A percentile compares a stretch with the other conserved stretches of the same genome.
These are phyloP conservation scores for Cyberlindnera nakhonratchasimensis DNA, from an alignment of 805 yeast species.

Conservation along the genomic window DNA sequence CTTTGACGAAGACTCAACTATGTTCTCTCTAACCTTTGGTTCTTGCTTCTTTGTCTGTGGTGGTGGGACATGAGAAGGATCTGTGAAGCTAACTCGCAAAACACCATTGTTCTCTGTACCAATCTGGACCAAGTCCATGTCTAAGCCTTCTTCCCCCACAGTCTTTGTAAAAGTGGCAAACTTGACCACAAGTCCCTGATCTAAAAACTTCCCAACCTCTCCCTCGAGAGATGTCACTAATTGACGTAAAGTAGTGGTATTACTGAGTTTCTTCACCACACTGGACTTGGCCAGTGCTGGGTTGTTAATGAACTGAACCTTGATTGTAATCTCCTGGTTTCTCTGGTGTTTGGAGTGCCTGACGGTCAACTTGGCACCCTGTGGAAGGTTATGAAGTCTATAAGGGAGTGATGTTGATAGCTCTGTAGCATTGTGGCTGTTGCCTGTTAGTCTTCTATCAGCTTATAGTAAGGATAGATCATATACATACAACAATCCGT, in stretches of 20 bases:
- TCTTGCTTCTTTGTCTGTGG: not conserved
- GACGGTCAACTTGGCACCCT: slow-evolving; percentile 41
- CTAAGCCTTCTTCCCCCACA: slow-evolving; percentile 15
- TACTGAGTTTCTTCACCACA: slow-evolving; percentile 25
- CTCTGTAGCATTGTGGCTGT: slow-evolving; percentile 31
- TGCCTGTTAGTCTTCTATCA: not conserved
- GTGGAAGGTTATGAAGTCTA: slow-evolving; percentile 41
- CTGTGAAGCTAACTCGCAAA: slow-evolving; percentile 21
- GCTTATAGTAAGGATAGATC: not conserved
- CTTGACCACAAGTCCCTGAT: slow-evolving; percentile 18
- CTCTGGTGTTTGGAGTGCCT: slow-evolving; percentile 6
- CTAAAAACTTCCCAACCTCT: slow-evolving; percentile 16
- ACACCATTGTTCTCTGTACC: slow-evolving; percentile 28
- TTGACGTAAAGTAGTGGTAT: slow-evolving; percentile 13
- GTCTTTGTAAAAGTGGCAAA: slow-evolving; percentile 22
- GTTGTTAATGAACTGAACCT: slow-evolving; percentile 30
- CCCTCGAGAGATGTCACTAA: slow-evolving; percentile 20
- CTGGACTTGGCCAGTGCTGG: slow-evolving; percentile 22
- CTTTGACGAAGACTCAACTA: too few species aligned
- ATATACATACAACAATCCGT: slow-evolving; percentile 25
- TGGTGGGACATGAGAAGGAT: slow-evolving; percentile 4
- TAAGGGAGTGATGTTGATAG: slow-evolving; percentile 41
- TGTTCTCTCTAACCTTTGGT: too few species aligned
- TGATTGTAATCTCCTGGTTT: slow-evolving; percentile 26
- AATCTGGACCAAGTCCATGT: slow-evolving; percentile 13